A percentile compares a stretch with the other conserved stretches of the same genome.
Evolutionary conservation across 1,284 basidiomycete genomes (phyloP).

Genomic region (Ceratobasidium sp.): DNA sequence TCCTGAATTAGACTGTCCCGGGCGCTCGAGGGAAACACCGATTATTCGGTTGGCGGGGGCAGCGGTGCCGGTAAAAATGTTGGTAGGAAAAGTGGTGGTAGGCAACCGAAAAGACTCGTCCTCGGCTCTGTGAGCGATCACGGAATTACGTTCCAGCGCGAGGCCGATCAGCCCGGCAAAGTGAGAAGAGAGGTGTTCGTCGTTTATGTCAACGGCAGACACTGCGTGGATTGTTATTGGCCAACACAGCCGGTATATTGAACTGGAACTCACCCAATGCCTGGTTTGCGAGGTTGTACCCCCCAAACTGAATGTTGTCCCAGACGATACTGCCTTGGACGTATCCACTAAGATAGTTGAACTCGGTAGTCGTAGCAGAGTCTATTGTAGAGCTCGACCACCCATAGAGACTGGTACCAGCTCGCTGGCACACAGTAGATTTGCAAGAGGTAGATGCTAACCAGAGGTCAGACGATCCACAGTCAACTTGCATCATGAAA

Average conservation of each 20-base stretch:
- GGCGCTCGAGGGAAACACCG: constrained; percentile 47
- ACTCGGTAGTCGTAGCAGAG: constrained; percentile 5
- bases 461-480: constrained; percentile 37
- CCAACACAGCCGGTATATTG: not conserved
- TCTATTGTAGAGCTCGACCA: constrained; percentile 34
- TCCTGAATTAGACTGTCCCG: constrained; percentile 40
- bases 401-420: constrained; percentile 25
- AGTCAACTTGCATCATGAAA: constrained; percentile 41
- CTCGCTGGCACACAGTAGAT: constrained; percentile 27
- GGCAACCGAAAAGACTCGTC: not conserved
- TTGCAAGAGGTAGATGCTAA: constrained; percentile 29
- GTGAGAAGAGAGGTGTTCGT: constrained; percentile 47
- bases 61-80: constrained; percentile 35
- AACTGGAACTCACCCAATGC: constrained; percentile 25
- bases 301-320: constrained; percentile 28
- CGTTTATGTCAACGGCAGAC: constrained; percentile 40
- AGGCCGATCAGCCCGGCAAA: constrained; percentile 49
- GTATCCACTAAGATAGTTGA: constrained; percentile 29
- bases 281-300: constrained; percentile 27
- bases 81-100: constrained; percentile 28
- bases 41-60: constrained; percentile 38
- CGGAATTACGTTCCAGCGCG: constrained; percentile 46
- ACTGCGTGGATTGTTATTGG: constrained; percentile 17
- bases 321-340: constrained; percentile 33
- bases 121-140: constrained; percentile 23